Percentiles rank a stretch among this genome's conserved stretches.
Conservation (phyloP, 768 basidiomycete genomes). For the Chalciporus sphaerocephalus region DNA sequence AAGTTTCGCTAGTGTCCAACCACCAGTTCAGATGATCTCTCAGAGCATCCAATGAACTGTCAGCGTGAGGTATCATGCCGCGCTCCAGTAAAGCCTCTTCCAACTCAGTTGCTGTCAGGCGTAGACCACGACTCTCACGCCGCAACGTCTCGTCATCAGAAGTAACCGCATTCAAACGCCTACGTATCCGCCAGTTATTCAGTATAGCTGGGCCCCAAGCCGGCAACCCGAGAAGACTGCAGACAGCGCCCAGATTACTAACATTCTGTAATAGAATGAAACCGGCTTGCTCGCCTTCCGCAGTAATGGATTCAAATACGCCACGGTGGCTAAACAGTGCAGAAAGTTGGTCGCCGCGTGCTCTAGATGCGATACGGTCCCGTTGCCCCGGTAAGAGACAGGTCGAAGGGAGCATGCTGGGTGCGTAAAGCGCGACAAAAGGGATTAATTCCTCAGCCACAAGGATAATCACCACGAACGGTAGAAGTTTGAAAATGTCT, state of each 20-base stretch:
- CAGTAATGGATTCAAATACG: conserved; percentile 33
- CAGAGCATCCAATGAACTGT: conserved; percentile 40
- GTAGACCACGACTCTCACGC: conserved; percentile 41
- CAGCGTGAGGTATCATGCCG: conserved; percentile 49
- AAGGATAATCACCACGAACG: conserved; percentile 70
- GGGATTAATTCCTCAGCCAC: conserved; percentile 80
- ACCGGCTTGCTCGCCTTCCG: conserved; percentile 33
- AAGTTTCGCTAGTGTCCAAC: conserved; percentile 47
- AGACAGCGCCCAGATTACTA: conserved; percentile 40
- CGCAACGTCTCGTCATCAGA: conserved; percentile 62
- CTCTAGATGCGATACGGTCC: conserved; percentile 55
- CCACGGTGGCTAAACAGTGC: conserved; percentile 36
- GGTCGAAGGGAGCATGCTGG: conserved; percentile 80
- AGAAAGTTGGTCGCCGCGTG: conserved; percentile 43
- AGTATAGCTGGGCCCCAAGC: conserved; percentile 36
- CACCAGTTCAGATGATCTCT: conserved; percentile 58
- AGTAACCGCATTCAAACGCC: conserved; percentile 39
- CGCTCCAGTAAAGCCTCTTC: conserved; percentile 68
- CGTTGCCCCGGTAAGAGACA: conserved; percentile 80
- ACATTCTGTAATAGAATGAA: conserved; percentile 13
- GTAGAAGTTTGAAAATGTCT: conserved; percentile 73
- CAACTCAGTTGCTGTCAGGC: conserved; percentile 52
- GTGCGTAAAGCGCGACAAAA: conserved; percentile 80
- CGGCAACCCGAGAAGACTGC: conserved; percentile 41
- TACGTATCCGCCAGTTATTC: conserved; percentile 34